These are phyloP conservation scores for Phanerochaete sordida DNA, from an alignment of 768 basidiomycete species.

Conservation along the genomic window DNA sequence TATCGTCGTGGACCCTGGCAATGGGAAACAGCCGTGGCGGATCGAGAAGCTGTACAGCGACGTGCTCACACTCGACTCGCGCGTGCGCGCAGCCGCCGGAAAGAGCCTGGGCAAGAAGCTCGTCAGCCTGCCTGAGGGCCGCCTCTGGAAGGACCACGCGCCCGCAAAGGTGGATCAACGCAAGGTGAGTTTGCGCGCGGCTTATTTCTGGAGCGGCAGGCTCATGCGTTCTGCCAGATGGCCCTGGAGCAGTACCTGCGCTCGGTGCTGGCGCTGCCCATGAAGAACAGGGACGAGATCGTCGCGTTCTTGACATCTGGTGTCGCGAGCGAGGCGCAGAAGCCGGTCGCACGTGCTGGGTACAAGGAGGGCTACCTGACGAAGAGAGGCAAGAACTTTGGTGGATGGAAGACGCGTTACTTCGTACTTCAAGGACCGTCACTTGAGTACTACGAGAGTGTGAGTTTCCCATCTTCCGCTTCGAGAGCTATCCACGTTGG, in stretches of 20 bases:
- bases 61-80: slow-evolving; percentile 81
- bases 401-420: slow-evolving; percentile 95
- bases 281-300: slow-evolving; percentile 86
- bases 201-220: slow-evolving; percentile 4
- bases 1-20: slow-evolving; percentile 68
- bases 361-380: slow-evolving; percentile 96
- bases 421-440: slow-evolving; percentile 91
- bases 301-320: slow-evolving; percentile 93
- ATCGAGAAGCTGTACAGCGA: slow-evolving; percentile 95
- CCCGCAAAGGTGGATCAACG: slow-evolving; percentile 95
- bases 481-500: slow-evolving; percentile 3
- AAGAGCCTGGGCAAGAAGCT: slow-evolving; percentile 78
- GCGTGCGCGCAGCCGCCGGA: slow-evolving; percentile 54
- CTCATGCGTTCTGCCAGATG: slow-evolving; percentile 38
- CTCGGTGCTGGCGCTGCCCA: slow-evolving; percentile 72
- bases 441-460: slow-evolving; percentile 93
- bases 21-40: slow-evolving; percentile 70
- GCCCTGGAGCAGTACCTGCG: slow-evolving; percentile 86
- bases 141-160: slow-evolving; percentile 95
- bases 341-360: slow-evolving; percentile 74
- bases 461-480: slow-evolving; percentile 42
- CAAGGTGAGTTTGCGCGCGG: slow-evolving; percentile 56
- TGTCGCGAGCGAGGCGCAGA: slow-evolving; percentile 70
- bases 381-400: slow-evolving; percentile 96
- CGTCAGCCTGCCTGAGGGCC: slow-evolving; percentile 80